A percentile compares a stretch with the other conserved stretches of the same genome.
Conservation (phyloP, 2,329 filamentous ascomycete genomes). For the Microsporum canis region DNA sequence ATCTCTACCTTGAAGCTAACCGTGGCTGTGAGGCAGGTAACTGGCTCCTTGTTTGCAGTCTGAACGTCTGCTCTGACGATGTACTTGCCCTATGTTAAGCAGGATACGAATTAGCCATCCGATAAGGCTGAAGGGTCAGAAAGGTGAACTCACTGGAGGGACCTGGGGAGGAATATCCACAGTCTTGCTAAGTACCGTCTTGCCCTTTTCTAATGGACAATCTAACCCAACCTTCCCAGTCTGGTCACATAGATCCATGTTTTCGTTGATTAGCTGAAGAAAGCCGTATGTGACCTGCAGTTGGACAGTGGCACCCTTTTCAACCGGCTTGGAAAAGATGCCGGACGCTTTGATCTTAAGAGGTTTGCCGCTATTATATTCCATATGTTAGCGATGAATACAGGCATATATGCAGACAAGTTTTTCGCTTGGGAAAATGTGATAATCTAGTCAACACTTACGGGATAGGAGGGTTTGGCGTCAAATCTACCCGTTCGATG, state of each 20-base stretch:
- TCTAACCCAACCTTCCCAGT: slow-evolving; percentile 75
- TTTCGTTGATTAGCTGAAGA: slow-evolving; percentile 74
- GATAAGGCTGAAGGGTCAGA: background rate
- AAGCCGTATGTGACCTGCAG: slow-evolving; percentile 88
- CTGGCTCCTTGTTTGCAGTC: slow-evolving; percentile 57
- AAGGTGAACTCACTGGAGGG: slow-evolving; percentile 59
- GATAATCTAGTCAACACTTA: slow-evolving; percentile 41
- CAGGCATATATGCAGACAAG: background rate
- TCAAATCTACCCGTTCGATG: slow-evolving; percentile 68
- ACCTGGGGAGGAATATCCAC: slow-evolving; percentile 79
- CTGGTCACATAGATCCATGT: slow-evolving; percentile 78
- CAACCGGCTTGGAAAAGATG: slow-evolving; percentile 59
- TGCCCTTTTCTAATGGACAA: slow-evolving; percentile 76
- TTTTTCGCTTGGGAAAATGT: background rate
- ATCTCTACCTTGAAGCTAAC: slow-evolving; percentile 11
- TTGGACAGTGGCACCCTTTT: slow-evolving; percentile 67
- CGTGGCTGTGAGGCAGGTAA: slow-evolving; percentile 72
- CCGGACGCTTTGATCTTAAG: slow-evolving; percentile 72
- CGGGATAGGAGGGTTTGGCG: slow-evolving; percentile 78
- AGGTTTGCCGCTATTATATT: slow-evolving; percentile 52
- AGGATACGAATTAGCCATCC: background rate
- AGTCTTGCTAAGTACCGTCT: slow-evolving; percentile 61
- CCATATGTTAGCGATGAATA: slow-evolving; percentile 17
- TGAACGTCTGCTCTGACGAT: slow-evolving; percentile 77
- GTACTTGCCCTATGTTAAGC: slow-evolving; percentile 63